phyloP scores from a whole-genome alignment of 1,284 basidiomycete genomes.

The Xanthoconium separans region DNA sequence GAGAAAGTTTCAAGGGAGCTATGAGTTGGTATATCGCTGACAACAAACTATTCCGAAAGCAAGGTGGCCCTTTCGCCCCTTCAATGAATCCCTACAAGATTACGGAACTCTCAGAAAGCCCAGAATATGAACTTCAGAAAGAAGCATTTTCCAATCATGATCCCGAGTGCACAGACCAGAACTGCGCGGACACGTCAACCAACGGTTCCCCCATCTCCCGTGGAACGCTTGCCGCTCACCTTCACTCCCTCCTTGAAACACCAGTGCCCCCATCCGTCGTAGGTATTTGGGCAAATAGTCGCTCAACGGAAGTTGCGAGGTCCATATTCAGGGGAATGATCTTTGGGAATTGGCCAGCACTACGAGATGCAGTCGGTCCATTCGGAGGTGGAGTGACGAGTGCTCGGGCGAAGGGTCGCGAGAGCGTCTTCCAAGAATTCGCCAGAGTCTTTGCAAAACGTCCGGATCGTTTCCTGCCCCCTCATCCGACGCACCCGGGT shows the following conservation, averaged over 20 bases:
- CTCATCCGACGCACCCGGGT: neutral
- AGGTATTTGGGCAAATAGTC: slow-evolving; percentile 48
- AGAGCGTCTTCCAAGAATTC: slow-evolving; percentile 27
- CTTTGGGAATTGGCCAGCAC: slow-evolving; percentile 47
- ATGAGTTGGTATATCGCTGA: slow-evolving; percentile 33
- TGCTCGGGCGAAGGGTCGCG: slow-evolving; percentile 22
- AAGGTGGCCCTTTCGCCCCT: slow-evolving; percentile 17
- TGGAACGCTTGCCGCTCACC: slow-evolving; percentile 16
- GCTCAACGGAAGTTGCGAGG: slow-evolving; percentile 46
- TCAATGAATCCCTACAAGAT: slow-evolving; percentile 1
- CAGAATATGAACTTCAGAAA: neutral
- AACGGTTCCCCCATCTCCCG: slow-evolving; percentile 4
- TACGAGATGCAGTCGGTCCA: slow-evolving; percentile 27
- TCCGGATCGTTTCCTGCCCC: slow-evolving; percentile 15
- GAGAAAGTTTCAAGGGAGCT: slow-evolving; percentile 43
- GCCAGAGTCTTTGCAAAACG: slow-evolving; percentile 13
- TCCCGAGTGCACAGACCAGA: neutral
- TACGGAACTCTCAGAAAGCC: neutral
- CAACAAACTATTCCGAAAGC: slow-evolving; percentile 17
- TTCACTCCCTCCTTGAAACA: slow-evolving; percentile 21
- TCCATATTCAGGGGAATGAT: slow-evolving; percentile 50
- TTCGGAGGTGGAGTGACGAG: slow-evolving; percentile 30
- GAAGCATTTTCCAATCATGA: neutral
- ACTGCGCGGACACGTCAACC: neutral
- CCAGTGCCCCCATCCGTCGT: slow-evolving; percentile 26